Conservation (phyloP, 352 stramenopile genomes). For the Phytophthora chlamydospora region DNA sequence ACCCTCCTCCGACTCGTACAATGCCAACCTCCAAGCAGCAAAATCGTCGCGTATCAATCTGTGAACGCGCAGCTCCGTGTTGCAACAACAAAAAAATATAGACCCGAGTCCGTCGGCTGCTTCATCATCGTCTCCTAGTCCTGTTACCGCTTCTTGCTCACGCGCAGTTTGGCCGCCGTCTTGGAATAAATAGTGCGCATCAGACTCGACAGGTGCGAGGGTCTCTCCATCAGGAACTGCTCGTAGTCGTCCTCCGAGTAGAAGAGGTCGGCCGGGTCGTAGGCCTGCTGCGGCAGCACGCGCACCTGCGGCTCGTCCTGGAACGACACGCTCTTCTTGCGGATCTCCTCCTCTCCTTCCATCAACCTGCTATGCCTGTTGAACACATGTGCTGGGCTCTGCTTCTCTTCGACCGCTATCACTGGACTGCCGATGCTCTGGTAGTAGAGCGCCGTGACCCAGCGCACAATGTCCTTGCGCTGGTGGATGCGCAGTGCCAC, state of each 20-base stretch:
- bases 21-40: no score
- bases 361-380: constrained; percentile 15
- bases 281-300: constrained; percentile 50
- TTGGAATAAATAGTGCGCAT: constrained; percentile 63
- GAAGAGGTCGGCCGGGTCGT: constrained; percentile 59
- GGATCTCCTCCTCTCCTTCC: constrained; percentile 1
- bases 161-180: constrained; percentile 58
- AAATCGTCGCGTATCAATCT: background rate
- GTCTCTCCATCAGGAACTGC: constrained; percentile 55
- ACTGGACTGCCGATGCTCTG: constrained; percentile 41
- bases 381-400: constrained; percentile 4
- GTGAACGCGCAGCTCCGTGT: no score
- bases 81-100: background rate
- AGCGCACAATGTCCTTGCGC: constrained; percentile 67
- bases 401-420: constrained; percentile 4
- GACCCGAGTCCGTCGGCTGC: no score
- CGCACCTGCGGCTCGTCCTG: constrained; percentile 54
- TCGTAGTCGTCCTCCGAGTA: constrained; percentile 65
- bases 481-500: constrained; percentile 62
- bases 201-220: constrained; percentile 51
- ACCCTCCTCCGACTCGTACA: no score
- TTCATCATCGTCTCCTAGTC: background rate
- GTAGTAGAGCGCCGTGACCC: constrained; percentile 71
- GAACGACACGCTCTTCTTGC: constrained; percentile 64
- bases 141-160: constrained; percentile 52